phyloP scores from a whole-genome alignment of 108 stramenopile genomes.

The Stephanodiscus minutulus region DNA sequence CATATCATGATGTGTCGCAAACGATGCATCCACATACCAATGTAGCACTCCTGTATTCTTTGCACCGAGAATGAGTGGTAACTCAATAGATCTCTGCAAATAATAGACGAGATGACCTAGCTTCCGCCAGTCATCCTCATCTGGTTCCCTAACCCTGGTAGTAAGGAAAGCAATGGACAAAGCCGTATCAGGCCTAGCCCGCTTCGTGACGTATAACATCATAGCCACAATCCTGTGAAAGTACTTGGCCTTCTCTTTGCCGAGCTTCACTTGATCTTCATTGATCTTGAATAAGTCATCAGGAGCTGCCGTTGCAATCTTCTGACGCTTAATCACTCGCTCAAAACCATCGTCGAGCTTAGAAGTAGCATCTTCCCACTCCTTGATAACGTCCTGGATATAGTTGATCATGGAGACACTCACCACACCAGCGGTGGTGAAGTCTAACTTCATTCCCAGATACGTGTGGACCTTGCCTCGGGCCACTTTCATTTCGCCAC shows the following conservation, averaged over 20 bases:
- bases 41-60: constrained; percentile 5
- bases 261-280: constrained; percentile 6
- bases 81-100: constrained; percentile 29
- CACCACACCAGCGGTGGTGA: constrained; percentile 9
- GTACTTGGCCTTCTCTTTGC: not conserved
- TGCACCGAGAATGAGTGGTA: constrained; percentile 19
- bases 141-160: too few relatives aligned
- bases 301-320: not conserved
- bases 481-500: not conserved
- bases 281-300: constrained; percentile 13
- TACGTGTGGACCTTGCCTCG: constrained; percentile 35
- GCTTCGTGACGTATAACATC: too few relatives aligned
- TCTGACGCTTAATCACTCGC: not conserved
- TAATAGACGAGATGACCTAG: constrained; percentile 48
- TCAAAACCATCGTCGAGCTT: not conserved
- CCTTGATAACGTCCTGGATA: constrained; percentile 29
- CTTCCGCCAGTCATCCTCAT: constrained; percentile 46
- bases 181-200: constrained; percentile 47
- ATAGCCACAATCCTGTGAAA: constrained; percentile 31
- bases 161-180: constrained; percentile 54
- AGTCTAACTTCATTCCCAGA: constrained; percentile 29
- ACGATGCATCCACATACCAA: too few relatives aligned
- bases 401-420: constrained; percentile 14
- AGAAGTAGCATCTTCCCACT: not conserved
- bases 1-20: too few relatives aligned